phyloP scores from a whole-genome alignment of 371 early-diverging fungal species.

The Circinella minor region DNA sequence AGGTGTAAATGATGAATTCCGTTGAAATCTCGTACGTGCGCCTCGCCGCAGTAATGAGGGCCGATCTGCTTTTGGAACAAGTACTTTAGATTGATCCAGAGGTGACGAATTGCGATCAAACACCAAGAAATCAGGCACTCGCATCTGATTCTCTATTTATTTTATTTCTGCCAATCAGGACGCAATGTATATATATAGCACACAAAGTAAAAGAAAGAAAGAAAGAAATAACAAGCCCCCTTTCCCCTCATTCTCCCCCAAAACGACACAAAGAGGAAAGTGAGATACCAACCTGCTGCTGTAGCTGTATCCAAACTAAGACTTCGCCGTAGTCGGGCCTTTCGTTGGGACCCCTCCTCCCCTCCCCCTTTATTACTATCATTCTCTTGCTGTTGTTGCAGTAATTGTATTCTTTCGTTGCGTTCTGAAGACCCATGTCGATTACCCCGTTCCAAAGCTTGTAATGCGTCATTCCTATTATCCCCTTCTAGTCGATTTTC shows the following conservation, averaged over 20 bases:
- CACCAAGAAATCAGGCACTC: slow-evolving; percentile 44
- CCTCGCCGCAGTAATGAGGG: slow-evolving; percentile 50
- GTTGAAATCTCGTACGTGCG: slow-evolving; percentile 56
- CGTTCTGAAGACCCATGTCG: not conserved
- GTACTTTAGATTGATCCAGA: slow-evolving; percentile 47
- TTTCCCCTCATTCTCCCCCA: slow-evolving; percentile 12
- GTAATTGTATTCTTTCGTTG: slow-evolving; percentile 1
- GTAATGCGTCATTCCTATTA: slow-evolving; percentile 17
- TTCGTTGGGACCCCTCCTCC: slow-evolving; percentile 21
- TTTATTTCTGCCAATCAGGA: not conserved
- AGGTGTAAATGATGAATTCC: slow-evolving; percentile 40
- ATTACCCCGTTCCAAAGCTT: slow-evolving; percentile 18
- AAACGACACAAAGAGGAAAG: not conserved
- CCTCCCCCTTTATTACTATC: slow-evolving; percentile 11
- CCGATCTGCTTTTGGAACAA: slow-evolving; percentile 53
- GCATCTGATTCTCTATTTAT: slow-evolving; percentile 16
- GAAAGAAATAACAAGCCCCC: too few relatives aligned
- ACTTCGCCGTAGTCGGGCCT: slow-evolving; percentile 45
- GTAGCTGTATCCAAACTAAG: slow-evolving; percentile 41
- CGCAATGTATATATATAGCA: slow-evolving; percentile 3
- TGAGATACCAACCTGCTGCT: slow-evolving; percentile 36
- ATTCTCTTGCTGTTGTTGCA: slow-evolving; percentile 3
- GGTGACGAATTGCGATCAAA: slow-evolving; percentile 59
- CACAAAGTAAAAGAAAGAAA: not conserved
- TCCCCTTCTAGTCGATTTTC: slow-evolving; percentile 13